Conservation (phyloP, 202 grass and related monocot species). For the Panicum hallii region DNA sequence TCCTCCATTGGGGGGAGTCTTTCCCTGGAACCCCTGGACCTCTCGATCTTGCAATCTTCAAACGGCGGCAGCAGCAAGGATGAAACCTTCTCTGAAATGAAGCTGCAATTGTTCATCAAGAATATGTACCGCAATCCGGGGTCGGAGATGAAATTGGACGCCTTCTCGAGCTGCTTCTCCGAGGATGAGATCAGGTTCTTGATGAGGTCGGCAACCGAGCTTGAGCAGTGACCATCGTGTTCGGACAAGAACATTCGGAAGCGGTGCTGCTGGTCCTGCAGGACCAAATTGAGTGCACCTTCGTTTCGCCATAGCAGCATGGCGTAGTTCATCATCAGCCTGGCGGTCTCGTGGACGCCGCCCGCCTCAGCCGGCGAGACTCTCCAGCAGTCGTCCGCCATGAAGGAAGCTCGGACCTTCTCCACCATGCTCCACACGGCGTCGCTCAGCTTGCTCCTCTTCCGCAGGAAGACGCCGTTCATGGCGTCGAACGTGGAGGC, state of each 20-base stretch:
- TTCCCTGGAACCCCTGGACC: not conserved
- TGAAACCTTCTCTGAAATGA: not conserved
- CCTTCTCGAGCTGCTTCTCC: not conserved
- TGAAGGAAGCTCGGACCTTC: not conserved
- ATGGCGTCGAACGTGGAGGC: not conserved
- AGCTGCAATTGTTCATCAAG: constrained; percentile 35
- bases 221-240: not conserved
- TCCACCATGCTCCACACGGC: constrained; percentile 24
- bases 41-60: not conserved
- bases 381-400: not conserved
- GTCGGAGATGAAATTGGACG: not conserved
- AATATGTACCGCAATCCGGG: constrained; percentile 9
- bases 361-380: not conserved
- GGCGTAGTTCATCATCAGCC: constrained; percentile 24
- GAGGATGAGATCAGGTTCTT: not conserved
- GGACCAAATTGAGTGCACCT: not conserved
- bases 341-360: not conserved
- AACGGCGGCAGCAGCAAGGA: constrained; percentile 1
- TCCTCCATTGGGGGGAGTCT: not conserved
- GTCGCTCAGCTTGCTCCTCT: constrained; percentile 36
- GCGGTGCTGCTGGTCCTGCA: constrained; percentile 1
- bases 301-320: not conserved
- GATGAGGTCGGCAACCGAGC: not conserved
- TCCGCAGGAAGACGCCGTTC: not conserved
- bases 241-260: not conserved